Percentiles rank a stretch among this genome's conserved stretches.
Conservation (phyloP, 2,329 filamentous ascomycete genomes). For the Phaeosphaeria sp. region DNA sequence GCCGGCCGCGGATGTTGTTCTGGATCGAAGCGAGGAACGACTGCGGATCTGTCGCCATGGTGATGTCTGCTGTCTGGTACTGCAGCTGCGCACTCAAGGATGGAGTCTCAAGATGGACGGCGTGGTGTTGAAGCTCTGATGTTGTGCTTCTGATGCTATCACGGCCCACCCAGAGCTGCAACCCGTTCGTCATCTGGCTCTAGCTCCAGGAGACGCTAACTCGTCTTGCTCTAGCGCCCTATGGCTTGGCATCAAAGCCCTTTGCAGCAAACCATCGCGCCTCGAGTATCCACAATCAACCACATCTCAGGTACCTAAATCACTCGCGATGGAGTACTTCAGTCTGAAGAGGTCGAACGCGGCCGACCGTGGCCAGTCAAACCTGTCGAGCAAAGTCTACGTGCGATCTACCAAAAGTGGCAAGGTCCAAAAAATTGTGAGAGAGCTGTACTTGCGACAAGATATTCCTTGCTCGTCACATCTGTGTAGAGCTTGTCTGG, state of each 20-base stretch:
- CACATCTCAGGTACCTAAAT: not conserved
- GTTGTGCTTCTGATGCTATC: slow-evolving; percentile 41
- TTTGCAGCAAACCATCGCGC: slow-evolving; percentile 25
- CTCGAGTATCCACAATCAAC: slow-evolving; percentile 2
- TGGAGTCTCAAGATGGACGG: not conserved
- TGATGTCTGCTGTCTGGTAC: slow-evolving; percentile 10
- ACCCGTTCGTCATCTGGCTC: slow-evolving; percentile 40
- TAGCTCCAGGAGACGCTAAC: slow-evolving; percentile 14
- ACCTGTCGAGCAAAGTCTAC: slow-evolving; percentile 94
- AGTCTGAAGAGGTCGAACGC: slow-evolving; percentile 66
- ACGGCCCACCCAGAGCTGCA: slow-evolving; percentile 38
- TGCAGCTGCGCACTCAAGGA: not conserved
- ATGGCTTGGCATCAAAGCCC: slow-evolving; percentile 39
- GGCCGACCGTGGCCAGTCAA: slow-evolving; percentile 66
- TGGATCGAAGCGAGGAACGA: slow-evolving; percentile 88
- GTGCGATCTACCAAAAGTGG: slow-evolving; percentile 93
- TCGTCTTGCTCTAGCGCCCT: not conserved
- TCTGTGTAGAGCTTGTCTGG: slow-evolving; percentile 79
- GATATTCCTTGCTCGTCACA: slow-evolving; percentile 97
- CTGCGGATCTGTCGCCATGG: slow-evolving; percentile 90
- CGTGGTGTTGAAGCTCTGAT: slow-evolving; percentile 28
- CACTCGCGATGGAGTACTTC: slow-evolving; percentile 44
- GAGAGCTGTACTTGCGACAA: slow-evolving; percentile 92
- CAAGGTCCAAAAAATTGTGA: slow-evolving; percentile 98
- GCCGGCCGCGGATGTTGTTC: slow-evolving; percentile 94